phyloP scores from a whole-genome alignment of 208 protist genomes.

The Entamoeba invadens region DNA sequence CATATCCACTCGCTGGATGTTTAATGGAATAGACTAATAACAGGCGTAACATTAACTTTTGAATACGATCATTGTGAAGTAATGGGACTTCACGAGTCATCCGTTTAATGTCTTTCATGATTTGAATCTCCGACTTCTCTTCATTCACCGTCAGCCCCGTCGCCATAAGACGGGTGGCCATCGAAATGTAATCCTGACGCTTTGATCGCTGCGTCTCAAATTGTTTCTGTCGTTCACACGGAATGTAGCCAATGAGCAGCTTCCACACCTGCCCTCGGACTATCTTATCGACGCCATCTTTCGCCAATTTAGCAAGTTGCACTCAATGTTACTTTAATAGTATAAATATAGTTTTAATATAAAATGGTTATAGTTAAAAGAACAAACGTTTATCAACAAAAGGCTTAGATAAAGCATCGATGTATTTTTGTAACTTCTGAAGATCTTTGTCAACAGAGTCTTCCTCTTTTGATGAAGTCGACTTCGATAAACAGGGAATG shows the following conservation, averaged over 20 bases:
- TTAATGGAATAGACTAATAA: not conserved
- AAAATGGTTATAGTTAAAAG: not conserved
- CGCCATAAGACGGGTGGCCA: not conserved
- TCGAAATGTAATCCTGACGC: not conserved
- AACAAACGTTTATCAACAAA: not conserved
- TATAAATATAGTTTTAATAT: not conserved
- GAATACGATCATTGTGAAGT: not conserved
- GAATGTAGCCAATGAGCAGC: not conserved
- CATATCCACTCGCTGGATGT: not conserved
- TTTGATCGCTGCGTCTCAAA: not conserved
- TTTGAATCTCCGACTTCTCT: not conserved
- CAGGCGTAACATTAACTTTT: not conserved
- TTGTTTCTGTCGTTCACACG: not conserved
- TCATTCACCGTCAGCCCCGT: not conserved
- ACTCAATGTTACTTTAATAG: not conserved
- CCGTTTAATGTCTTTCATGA: not conserved
- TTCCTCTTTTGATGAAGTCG: not conserved
- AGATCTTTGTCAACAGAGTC: not conserved
- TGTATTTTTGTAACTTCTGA: not conserved
- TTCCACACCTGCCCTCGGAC: not conserved
- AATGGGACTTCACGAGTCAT: not conserved
- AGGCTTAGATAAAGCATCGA: not conserved
- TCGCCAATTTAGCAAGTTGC: not conserved
- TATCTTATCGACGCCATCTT: not conserved
- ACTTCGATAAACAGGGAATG: too few relatives aligned